These are phyloP conservation scores for Xanthoconium purpureum DNA, from an alignment of 768 basidiomycete genomes.

Conservation along the genomic window DNA sequence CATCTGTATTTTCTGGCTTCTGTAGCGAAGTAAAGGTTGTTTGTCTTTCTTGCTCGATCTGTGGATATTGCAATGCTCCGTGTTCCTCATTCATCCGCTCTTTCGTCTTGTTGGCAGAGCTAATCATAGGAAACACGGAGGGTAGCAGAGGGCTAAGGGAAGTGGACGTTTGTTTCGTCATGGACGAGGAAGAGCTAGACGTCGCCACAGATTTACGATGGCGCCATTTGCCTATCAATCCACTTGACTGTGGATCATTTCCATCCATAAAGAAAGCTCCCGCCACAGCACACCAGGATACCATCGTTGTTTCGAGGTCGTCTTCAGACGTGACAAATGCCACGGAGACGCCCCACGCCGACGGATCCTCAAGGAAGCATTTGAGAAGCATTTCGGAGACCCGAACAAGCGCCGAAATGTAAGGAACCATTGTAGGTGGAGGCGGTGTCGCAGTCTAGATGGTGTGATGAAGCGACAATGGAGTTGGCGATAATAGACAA, in stretches of 20 bases:
- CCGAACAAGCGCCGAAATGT: constrained; percentile 48
- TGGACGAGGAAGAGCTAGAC: constrained; percentile 4
- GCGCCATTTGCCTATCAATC: constrained; percentile 22
- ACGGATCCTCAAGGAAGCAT: constrained; percentile 58
- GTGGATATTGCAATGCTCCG: background rate
- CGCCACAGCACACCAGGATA: constrained; percentile 44
- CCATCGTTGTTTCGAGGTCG: constrained; percentile 52
- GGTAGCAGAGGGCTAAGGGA: constrained; percentile 11
- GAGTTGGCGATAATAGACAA: constrained; percentile 5
- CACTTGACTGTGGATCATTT: constrained; percentile 9
- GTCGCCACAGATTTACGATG: constrained; percentile 18
- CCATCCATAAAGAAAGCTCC: constrained; percentile 38
- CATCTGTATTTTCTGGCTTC: background rate
- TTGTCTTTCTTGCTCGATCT: constrained; percentile 3
- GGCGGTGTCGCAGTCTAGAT: constrained; percentile 41
- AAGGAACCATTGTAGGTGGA: constrained; percentile 49
- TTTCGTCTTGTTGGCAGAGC: constrained; percentile 1
- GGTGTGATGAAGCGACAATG: background rate
- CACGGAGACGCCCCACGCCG: constrained; percentile 59
- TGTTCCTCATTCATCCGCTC: constrained; percentile 5
- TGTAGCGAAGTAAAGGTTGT: background rate
- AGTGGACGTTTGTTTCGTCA: constrained; percentile 5
- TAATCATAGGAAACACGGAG: constrained; percentile 8
- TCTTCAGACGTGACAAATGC: constrained; percentile 55
- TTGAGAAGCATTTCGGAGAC: constrained; percentile 51